Conservation (phyloP, 805 yeast species). For the Saccharomycopsis oosterbeekiorum region DNA sequence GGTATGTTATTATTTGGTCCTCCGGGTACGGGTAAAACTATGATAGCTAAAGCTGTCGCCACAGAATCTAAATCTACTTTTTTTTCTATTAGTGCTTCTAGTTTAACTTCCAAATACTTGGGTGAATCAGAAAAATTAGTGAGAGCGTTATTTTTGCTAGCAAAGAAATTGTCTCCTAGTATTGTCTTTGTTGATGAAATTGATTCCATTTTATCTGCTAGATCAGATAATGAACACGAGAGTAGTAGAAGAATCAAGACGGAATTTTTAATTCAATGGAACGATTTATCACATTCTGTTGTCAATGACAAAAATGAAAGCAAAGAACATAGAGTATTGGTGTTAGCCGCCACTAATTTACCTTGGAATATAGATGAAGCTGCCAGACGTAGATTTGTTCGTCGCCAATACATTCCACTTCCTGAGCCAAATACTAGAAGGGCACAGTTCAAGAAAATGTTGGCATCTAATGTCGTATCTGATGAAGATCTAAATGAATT, state of each 20-base stretch:
- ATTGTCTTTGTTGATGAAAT: constrained; percentile 95
- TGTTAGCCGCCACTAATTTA: constrained; percentile 87
- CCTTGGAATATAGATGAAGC: constrained; percentile 99
- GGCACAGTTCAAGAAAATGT: constrained; percentile 60
- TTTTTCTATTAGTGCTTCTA: constrained; percentile 85
- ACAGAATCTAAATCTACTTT: constrained; percentile 92
- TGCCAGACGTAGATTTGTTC: constrained; percentile 86
- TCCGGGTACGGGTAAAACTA: constrained; percentile 97
- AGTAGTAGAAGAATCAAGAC: constrained; percentile 86
- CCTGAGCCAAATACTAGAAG: constrained; percentile 81
- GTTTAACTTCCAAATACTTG: constrained; percentile 64
- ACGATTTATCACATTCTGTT: constrained; percentile 83
- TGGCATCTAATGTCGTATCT: constrained; percentile 52
- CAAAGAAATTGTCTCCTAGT: constrained; percentile 81
- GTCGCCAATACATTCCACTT: constrained; percentile 87
- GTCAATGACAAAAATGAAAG: constrained; percentile 33
- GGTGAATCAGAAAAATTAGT: constrained; percentile 95
- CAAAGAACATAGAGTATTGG: constrained; percentile 60
- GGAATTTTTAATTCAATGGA: constrained; percentile 93
- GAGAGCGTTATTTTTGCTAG: constrained; percentile 76
- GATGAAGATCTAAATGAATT: constrained; percentile 54
- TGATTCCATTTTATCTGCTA: constrained; percentile 75
- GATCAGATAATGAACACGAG: constrained; percentile 78
- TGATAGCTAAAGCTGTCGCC: constrained; percentile 96
- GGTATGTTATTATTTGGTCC: constrained; percentile 97